Evolutionary conservation across 768 basidiomycete species (phyloP).

Genomic region (Auriculariales sp.): DNA sequence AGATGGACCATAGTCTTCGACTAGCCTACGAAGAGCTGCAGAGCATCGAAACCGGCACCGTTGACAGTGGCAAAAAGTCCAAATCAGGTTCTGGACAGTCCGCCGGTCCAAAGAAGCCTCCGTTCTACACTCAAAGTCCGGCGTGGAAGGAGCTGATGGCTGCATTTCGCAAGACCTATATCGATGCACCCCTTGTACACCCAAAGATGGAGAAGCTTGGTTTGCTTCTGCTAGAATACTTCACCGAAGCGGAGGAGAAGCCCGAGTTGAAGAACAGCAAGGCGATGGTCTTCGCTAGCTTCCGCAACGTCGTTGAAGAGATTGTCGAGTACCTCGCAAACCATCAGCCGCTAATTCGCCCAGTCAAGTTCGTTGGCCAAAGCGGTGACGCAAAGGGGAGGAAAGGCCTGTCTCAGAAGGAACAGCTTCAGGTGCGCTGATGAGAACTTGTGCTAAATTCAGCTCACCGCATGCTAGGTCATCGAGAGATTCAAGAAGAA

Average conservation of each 20-base stretch:
- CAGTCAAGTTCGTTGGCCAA: constrained; percentile 83
- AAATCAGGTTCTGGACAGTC: no score
- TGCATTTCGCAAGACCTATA: constrained; percentile 46
- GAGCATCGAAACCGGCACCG: constrained; percentile 4
- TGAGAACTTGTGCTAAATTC: background rate
- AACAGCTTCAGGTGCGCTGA: constrained; percentile 65
- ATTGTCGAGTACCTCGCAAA: constrained; percentile 67
- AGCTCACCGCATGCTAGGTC: constrained; percentile 31
- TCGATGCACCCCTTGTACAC: constrained; percentile 35
- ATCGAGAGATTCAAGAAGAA: constrained; percentile 79
- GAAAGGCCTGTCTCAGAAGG: constrained; percentile 81
- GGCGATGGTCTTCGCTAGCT: constrained; percentile 93
- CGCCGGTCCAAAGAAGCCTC: constrained; percentile 16
- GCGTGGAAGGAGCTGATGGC: constrained; percentile 50
- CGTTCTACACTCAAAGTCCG: constrained; percentile 17
- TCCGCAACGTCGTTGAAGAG: constrained; percentile 80
- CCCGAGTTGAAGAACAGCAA: constrained; percentile 35
- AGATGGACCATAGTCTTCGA: constrained; percentile 40
- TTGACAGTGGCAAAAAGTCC: no score
- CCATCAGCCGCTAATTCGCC: constrained; percentile 65
- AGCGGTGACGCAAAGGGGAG: constrained; percentile 71
- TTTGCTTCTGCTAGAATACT: constrained; percentile 63
- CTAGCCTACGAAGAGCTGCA: background rate
- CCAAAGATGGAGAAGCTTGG: constrained; percentile 87
- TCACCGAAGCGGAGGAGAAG: constrained; percentile 36